These are phyloP conservation scores for Wallacemonas rigidus DNA, from an alignment of 208 protist species.

Conservation along the genomic window DNA sequence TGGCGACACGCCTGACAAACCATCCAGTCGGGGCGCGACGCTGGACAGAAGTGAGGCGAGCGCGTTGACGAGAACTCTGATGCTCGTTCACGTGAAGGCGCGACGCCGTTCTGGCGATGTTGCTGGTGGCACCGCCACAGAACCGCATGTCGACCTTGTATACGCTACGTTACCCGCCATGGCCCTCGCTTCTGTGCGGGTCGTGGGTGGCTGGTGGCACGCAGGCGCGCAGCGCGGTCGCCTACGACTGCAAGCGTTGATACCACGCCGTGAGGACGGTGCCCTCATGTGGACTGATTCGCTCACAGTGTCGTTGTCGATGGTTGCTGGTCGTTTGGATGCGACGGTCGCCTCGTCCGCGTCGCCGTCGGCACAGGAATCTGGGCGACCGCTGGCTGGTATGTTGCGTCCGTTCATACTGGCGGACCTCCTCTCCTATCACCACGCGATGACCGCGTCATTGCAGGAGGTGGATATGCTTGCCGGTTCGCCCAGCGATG, in stretches of 20 bases:
- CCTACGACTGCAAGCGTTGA: neutral
- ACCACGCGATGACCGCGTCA: neutral
- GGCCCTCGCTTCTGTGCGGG: neutral
- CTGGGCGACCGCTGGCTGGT: too few species aligned
- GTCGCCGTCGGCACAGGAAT: too few species aligned
- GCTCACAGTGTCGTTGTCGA: neutral
- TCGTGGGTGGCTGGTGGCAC: slow-evolving; percentile 11
- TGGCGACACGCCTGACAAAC: neutral
- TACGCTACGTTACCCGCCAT: too few species aligned
- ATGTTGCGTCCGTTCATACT: neutral
- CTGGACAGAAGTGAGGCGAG: neutral
- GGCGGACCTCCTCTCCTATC: slow-evolving; percentile 3
- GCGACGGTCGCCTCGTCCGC: neutral
- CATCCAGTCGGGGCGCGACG: too few species aligned
- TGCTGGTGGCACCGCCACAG: too few species aligned
- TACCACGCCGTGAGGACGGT: neutral
- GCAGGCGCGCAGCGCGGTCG: neutral
- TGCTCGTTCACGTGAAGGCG: neutral
- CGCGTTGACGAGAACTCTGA: neutral
- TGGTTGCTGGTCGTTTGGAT: neutral
- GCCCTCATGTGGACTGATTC: neutral
- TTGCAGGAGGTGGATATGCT: neutral
- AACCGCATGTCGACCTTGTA: too few species aligned
- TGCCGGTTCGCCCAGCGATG: neutral
- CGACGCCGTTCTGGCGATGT: neutral